phyloP scores from a whole-genome alignment of 2,329 filamentous ascomycete genomes.

The Cercospora janseana region DNA sequence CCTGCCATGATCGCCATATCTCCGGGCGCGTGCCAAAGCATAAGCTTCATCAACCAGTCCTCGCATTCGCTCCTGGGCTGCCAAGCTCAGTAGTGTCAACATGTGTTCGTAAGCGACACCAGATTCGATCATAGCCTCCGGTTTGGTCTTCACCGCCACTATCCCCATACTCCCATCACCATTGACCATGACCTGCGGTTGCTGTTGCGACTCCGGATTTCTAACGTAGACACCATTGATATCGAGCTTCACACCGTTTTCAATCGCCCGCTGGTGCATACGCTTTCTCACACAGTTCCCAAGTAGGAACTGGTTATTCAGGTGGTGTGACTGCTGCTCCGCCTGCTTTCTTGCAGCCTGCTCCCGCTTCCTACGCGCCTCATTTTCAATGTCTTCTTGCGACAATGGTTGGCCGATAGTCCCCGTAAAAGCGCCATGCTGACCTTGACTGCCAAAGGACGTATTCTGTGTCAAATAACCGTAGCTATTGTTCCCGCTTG shows the following conservation, averaged over 20 bases:
- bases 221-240: conserved; percentile 53
- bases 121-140: conserved; percentile 57
- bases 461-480: conserved; percentile 45
- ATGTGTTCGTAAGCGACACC: conserved; percentile 78
- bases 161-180: conserved; percentile 32
- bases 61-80: conserved; percentile 74
- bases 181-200: conserved; percentile 32
- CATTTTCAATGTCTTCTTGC: conserved; percentile 64
- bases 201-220: conserved; percentile 25
- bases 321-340: conserved; percentile 63
- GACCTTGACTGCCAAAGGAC: conserved; percentile 41
- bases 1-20: conserved; percentile 74
- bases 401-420: conserved; percentile 52
- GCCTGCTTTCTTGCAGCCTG: conserved; percentile 63
- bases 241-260: conserved; percentile 59
- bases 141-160: conserved; percentile 26
- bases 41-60: conserved; percentile 75
- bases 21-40: conserved; percentile 66
- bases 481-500: conserved; percentile 47
- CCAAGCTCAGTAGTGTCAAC: conserved; percentile 76
- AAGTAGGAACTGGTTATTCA: conserved; percentile 70
- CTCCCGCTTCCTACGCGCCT: conserved; percentile 64
- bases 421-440: conserved; percentile 46
- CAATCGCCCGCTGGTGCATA: conserved; percentile 57
- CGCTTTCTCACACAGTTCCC: conserved; percentile 58